These are phyloP conservation scores for Kwoniella europaea DNA, from an alignment of 768 basidiomycete genomes.

Conservation along the genomic window DNA sequence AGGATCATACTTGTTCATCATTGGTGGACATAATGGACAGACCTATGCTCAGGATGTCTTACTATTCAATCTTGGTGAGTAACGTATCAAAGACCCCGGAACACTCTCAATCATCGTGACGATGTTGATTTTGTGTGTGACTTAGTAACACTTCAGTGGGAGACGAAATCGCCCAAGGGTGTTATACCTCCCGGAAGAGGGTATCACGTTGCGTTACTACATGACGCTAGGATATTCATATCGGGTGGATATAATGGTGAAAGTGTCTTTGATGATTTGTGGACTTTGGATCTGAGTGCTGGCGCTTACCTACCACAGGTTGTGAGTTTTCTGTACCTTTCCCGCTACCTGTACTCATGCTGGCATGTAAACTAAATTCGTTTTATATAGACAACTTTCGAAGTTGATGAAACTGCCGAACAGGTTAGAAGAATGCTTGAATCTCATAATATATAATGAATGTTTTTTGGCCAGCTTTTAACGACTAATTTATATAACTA, in stretches of 20 bases:
- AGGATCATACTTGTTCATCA: constrained; percentile 86
- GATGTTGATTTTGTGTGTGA: background rate
- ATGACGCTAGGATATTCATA: constrained; percentile 82
- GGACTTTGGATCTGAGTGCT: constrained; percentile 82
- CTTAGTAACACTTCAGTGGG: constrained; percentile 82
- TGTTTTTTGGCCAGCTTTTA: too few species aligned
- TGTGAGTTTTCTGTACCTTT: constrained; percentile 61
- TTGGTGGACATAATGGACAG: constrained; percentile 83
- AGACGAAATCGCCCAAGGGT: constrained; percentile 71
- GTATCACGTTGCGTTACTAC: constrained; percentile 80
- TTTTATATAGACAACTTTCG: constrained; percentile 27
- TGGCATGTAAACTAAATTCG: background rate
- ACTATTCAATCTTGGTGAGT: constrained; percentile 81
- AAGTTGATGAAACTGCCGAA: constrained; percentile 29
- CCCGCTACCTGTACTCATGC: too few species aligned
- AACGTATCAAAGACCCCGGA: too few species aligned
- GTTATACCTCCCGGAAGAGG: constrained; percentile 75
- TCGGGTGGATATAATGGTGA: constrained; percentile 75
- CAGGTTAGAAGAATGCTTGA: constrained; percentile 6
- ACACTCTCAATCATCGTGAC: background rate
- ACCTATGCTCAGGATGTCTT: constrained; percentile 74
- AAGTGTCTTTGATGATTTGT: constrained; percentile 77
- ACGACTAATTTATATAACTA: too few species aligned
- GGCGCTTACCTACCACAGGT: constrained; percentile 89
- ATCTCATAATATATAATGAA: background rate